Evolutionary conservation across 2,329 filamentous ascomycete genomes (phyloP).

Genomic region (Apiospora saccharicola): DNA sequence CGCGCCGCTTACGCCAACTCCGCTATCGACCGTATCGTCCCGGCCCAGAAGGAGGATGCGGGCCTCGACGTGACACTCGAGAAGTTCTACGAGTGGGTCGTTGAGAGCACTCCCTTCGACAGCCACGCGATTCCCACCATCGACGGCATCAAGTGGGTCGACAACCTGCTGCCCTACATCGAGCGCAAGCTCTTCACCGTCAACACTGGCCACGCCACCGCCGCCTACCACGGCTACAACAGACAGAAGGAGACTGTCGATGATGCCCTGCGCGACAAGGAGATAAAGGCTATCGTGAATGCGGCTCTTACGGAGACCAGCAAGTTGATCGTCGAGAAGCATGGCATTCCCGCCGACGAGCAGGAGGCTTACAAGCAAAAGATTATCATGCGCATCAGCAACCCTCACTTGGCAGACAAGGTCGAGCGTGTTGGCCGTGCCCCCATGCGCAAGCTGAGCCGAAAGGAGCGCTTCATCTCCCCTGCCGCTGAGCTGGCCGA

Average conservation of each 20-base stretch:
- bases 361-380: slow-evolving; percentile 89
- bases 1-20: slow-evolving; percentile 95
- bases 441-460: slow-evolving; percentile 89
- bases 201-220: slow-evolving; percentile 97
- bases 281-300: slow-evolving; percentile 81
- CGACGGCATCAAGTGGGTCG: slow-evolving; percentile 90
- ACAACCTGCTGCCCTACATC: slow-evolving; percentile 91
- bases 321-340: slow-evolving; percentile 84
- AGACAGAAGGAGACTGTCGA: slow-evolving; percentile 87
- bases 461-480: slow-evolving; percentile 95
- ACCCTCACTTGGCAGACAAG: slow-evolving; percentile 89
- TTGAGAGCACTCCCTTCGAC: slow-evolving; percentile 86
- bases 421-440: slow-evolving; percentile 96
- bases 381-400: slow-evolving; percentile 92
- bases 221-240: slow-evolving; percentile 93
- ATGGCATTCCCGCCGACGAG: slow-evolving; percentile 76
- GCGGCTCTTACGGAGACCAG: slow-evolving; percentile 87
- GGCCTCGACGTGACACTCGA: slow-evolving; percentile 94
- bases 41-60: slow-evolving; percentile 80
- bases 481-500: slow-evolving; percentile 91
- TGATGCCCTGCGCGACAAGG: slow-evolving; percentile 82
- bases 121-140: slow-evolving; percentile 75
- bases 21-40: slow-evolving; percentile 97
- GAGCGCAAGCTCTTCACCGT: slow-evolving; percentile 99
- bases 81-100: slow-evolving; percentile 99